phyloP scores from a whole-genome alignment of 1,284 basidiomycete species.

The Sphaerobolus stellatus region DNA sequence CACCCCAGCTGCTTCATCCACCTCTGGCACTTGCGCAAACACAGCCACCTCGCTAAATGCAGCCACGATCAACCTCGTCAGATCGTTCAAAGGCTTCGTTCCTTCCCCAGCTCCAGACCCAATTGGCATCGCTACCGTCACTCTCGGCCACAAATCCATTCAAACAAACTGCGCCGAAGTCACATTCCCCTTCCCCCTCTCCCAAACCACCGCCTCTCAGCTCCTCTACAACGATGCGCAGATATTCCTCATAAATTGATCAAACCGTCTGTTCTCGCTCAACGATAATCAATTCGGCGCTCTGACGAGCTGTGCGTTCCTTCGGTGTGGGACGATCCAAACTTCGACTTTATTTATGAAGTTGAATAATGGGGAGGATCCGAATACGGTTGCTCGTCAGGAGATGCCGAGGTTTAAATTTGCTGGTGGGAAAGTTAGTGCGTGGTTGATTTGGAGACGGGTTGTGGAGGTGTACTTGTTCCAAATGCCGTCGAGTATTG shows the following conservation, averaged over 20 bases:
- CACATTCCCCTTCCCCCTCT: neutral
- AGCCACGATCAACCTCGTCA: neutral
- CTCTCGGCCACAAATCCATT: neutral
- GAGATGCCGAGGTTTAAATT: neutral
- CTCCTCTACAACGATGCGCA: neutral
- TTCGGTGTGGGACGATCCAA: neutral
- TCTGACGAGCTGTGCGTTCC: neutral
- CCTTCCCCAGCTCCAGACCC: too few relatives aligned
- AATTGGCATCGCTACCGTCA: neutral
- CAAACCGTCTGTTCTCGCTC: neutral
- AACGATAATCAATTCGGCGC: constrained; percentile 1
- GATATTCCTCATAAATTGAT: neutral
- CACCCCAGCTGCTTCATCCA: too few relatives aligned
- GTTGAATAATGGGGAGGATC: neutral
- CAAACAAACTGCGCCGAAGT: neutral
- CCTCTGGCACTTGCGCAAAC: neutral
- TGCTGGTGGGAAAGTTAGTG: neutral
- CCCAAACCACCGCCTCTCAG: neutral
- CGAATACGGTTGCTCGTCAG: neutral
- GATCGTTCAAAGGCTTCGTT: neutral
- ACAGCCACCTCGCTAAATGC: neutral
- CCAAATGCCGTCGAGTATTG: neutral
- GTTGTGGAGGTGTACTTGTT: neutral
- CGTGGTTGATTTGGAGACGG: neutral
- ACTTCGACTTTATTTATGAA: neutral